phyloP scores from a whole-genome alignment of 108 stramenopile genomes.

The Nitzschia palea region DNA sequence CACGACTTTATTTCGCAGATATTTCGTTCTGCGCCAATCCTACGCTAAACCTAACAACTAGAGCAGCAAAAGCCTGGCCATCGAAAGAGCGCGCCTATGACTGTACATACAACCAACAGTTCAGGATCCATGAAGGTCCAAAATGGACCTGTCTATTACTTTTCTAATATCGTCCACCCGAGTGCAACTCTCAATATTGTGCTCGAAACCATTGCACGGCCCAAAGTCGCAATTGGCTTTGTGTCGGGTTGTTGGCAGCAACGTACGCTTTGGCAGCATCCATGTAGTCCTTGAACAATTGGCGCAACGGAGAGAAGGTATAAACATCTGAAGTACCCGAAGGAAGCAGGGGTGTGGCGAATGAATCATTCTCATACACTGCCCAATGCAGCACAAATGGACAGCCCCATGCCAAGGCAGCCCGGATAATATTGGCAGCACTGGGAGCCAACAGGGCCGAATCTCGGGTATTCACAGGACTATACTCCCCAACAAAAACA shows the following conservation, averaged over 20 bases:
- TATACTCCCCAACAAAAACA: constrained; percentile 10
- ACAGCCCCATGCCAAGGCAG: constrained; percentile 3
- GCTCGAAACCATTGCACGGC: constrained; percentile 9
- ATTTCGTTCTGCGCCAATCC: constrained; percentile 45
- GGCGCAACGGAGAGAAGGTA: not conserved
- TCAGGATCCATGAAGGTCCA: too few relatives aligned
- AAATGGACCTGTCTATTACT: too few relatives aligned
- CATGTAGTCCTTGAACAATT: not conserved
- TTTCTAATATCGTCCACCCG: too few relatives aligned
- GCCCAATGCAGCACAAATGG: constrained; percentile 13
- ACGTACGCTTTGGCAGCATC: not conserved
- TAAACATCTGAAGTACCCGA: not conserved
- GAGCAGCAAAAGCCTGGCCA: not conserved
- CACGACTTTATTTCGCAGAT: constrained; percentile 60
- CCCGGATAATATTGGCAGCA: not conserved
- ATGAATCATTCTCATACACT: constrained; percentile 5
- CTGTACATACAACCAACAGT: not conserved
- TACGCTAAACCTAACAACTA: not conserved
- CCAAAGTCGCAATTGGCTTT: not conserved
- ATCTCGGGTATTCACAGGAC: not conserved
- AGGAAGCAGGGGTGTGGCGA: not conserved
- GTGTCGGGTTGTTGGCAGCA: not conserved
- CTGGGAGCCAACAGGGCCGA: not conserved
- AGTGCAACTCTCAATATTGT: not conserved
- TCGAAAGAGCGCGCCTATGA: not conserved